A percentile compares a stretch with the other conserved stretches of the same genome.
phyloP scores from a whole-genome alignment of 768 basidiomycete species.

The Russula ochroleuca region DNA sequence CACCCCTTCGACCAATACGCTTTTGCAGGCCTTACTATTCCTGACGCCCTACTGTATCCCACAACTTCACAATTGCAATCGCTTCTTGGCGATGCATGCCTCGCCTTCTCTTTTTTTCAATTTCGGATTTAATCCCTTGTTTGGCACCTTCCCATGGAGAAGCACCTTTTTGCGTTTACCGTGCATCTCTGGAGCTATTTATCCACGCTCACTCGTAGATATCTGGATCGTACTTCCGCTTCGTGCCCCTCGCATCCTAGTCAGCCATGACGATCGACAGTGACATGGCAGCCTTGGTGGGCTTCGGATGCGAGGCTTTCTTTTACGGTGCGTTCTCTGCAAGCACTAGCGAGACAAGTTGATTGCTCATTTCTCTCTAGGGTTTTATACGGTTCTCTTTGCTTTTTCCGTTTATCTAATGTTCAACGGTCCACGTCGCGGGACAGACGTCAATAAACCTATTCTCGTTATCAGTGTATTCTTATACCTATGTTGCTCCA shows the following conservation, averaged over 20 bases:
- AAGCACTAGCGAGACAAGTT: constrained; percentile 29
- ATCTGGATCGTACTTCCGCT: background rate
- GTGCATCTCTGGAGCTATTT: constrained; percentile 3
- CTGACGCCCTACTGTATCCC: background rate
- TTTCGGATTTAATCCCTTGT: background rate
- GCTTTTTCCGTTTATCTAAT: constrained; percentile 4
- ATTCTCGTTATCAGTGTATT: constrained; percentile 6
- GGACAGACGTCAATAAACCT: background rate
- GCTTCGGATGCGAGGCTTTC: constrained; percentile 38
- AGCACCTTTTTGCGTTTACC: background rate
- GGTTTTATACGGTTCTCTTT: constrained; percentile 14
- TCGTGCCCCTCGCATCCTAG: background rate
- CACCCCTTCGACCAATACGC: background rate
- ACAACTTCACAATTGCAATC: background rate
- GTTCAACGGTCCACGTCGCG: background rate
- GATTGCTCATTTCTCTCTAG: background rate
- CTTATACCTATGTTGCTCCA: constrained; percentile 4
- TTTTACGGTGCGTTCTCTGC: constrained; percentile 34
- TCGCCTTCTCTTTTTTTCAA: background rate
- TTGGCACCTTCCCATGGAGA: background rate
- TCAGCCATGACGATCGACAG: constrained; percentile 31
- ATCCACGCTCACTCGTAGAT: background rate
- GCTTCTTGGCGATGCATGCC: background rate
- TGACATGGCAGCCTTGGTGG: constrained; percentile 37
- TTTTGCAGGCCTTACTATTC: no score